Base-by-base conservation (phyloP, 495 filamentous ascomycete species). In the Daldinia bambusicola region DNA sequence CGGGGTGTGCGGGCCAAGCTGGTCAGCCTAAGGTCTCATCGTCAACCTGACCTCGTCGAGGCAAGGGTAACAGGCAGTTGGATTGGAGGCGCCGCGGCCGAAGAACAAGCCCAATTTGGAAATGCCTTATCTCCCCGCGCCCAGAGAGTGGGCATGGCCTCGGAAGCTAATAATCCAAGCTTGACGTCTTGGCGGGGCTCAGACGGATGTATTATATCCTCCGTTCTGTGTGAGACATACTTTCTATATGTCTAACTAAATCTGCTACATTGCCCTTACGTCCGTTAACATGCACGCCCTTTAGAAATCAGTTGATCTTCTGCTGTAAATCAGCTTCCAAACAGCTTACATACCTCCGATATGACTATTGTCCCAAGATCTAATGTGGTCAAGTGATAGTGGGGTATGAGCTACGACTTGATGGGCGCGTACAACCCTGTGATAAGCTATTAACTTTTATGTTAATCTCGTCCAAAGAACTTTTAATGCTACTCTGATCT, bases 301-400 rank as follows among this genome's bases (percentile, higher is more conserved):
- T 31, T 32, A 36, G 26, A 20, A 63, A 72, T 72, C 70, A 72
- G 52, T 69, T 72, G 70, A 72, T 68, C 53, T 18, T 32, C 26
- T 66, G 58, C 34, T 57, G 26, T 64, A 12, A 65, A 66, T 18
- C 65, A 58, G 12, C 41, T 65, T 53, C 61, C 48, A 20, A 14
- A 30, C 48, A 62, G 61, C 57, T 64, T 72, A 37, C 36, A 48
- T 30, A 36, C 55, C 30, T 51, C 43, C 55, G 55, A 62, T 69
- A 61, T 74, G 70, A 74, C 68, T 64, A 22, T 43, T 63, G 63
- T 71, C 75, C 66, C 74, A 63, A 73, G 74, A 74, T 71, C 74
- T 61, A 57, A 64, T 43, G 31, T 52, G 45, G 61, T 76, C 74
- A 77, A 77, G 65, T 76, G 75, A 72, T 74, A 61, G 75, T 72